These are phyloP conservation scores for Gracilaria gracilis DNA, from an alignment of 23 red algal species.

Conservation along the genomic window DNA sequence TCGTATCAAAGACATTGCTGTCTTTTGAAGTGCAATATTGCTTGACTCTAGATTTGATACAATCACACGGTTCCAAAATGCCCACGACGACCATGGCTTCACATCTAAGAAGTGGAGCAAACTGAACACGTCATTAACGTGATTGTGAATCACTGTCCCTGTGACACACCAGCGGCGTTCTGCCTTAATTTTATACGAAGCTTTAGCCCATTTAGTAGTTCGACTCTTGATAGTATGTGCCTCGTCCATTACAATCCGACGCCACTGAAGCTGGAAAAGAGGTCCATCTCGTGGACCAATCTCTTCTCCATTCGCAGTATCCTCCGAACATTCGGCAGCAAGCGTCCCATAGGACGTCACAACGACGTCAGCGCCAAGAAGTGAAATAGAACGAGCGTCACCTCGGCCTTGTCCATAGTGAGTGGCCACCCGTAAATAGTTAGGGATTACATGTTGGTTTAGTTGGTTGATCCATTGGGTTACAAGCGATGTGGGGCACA, in stretches of 20 bases:
- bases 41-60: constrained; percentile 49
- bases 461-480: constrained; percentile 79
- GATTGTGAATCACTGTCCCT: constrained; percentile 92
- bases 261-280: constrained; percentile 77
- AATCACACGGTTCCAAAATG: constrained; percentile 65
- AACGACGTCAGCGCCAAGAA: constrained; percentile 76
- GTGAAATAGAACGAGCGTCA: constrained; percentile 42
- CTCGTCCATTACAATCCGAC: constrained; percentile 84
- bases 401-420: constrained; percentile 68
- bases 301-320: constrained; percentile 5
- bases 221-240: constrained; percentile 85
- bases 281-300: constrained; percentile 31
- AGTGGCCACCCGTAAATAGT: constrained; percentile 44
- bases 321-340: constrained; percentile 58
- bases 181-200: constrained; percentile 61
- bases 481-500: constrained; percentile 75
- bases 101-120: constrained; percentile 76
- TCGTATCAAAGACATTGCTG: constrained; percentile 46
- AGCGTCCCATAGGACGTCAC: constrained; percentile 86
- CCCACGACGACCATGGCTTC: constrained; percentile 77
- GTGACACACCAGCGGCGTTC: constrained; percentile 88
- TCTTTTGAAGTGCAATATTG: background rate
- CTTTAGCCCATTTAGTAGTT: constrained; percentile 60
- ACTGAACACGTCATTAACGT: constrained; percentile 83
- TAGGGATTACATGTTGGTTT: constrained; percentile 53